These are phyloP conservation scores for Plantago lanceolata DNA, from an alignment of 305 asterid genomes.

Conservation along the genomic window DNA sequence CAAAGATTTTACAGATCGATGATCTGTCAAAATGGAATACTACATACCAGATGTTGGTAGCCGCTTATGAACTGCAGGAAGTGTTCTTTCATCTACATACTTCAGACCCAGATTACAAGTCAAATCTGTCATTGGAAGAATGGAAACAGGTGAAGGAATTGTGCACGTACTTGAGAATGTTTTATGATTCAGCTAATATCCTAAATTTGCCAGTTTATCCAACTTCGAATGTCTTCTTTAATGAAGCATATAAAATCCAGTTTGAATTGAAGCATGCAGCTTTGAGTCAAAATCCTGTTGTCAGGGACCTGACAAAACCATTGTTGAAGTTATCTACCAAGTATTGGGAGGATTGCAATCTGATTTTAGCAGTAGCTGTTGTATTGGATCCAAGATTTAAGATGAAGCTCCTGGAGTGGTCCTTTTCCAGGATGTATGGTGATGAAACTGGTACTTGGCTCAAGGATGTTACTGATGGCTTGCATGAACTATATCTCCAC, in stretches of 20 bases:
- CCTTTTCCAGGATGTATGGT: constrained; percentile 55
- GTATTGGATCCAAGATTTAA: constrained; percentile 90
- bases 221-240: constrained; percentile 55
- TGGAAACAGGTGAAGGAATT: constrained; percentile 63
- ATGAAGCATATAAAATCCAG: constrained; percentile 55
- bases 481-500: constrained; percentile 53
- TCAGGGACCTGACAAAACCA: constrained; percentile 46
- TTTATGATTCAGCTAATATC: constrained; percentile 62
- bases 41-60: constrained; percentile 77
- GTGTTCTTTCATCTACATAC: constrained; percentile 68
- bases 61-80: constrained; percentile 74
- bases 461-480: constrained; percentile 43
- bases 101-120: constrained; percentile 50
- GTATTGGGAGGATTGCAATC: constrained; percentile 65
- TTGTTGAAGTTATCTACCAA: constrained; percentile 47
- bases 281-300: constrained; percentile 41
- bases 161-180: constrained; percentile 51
- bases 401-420: constrained; percentile 60
- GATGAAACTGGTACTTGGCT: constrained; percentile 45
- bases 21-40: constrained; percentile 70
- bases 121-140: constrained; percentile 52
- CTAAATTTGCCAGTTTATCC: constrained; percentile 46
- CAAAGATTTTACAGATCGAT: constrained; percentile 51
- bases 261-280: constrained; percentile 47
- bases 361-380: constrained; percentile 72